Evolutionary conservation across 2,329 filamentous ascomycete genomes (phyloP).

Genomic region (Diaporthe australafricana): DNA sequence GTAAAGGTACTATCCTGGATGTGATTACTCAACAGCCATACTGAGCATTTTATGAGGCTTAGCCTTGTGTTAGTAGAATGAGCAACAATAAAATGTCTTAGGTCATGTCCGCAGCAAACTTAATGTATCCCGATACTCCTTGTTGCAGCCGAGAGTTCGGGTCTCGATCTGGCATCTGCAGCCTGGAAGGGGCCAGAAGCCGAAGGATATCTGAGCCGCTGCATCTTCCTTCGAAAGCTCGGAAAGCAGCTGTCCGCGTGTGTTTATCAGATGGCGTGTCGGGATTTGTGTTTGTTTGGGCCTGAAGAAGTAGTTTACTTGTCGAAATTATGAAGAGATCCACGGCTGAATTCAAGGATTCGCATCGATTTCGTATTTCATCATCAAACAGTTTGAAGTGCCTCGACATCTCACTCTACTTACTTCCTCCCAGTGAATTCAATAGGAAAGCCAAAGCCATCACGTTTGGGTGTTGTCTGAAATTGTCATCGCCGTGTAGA

Average conservation of each 20-base stretch:
- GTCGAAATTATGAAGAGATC: background rate
- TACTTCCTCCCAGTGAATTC: no score
- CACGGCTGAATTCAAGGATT: no score
- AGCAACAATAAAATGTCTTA: background rate
- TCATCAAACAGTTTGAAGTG: no score
- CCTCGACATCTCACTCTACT: no score
- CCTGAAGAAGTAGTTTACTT: background rate
- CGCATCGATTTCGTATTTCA: no score
- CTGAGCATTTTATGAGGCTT: background rate
- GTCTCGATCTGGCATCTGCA: background rate
- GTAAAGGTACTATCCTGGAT: background rate
- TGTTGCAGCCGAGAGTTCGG: background rate
- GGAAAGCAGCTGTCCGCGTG: background rate
- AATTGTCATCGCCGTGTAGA: no score
- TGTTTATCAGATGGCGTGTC: no score
- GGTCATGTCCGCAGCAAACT: background rate
- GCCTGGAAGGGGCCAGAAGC: background rate
- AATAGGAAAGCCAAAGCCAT: no score
- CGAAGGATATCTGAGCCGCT: no score
- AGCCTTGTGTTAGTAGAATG: background rate
- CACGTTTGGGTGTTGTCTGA: no score
- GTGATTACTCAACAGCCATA: background rate
- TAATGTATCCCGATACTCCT: no score
- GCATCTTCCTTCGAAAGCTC: no score
- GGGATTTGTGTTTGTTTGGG: background rate